Conservation (phyloP, 2,329 filamentous ascomycete genomes). For the Alternaria gaisen region DNA sequence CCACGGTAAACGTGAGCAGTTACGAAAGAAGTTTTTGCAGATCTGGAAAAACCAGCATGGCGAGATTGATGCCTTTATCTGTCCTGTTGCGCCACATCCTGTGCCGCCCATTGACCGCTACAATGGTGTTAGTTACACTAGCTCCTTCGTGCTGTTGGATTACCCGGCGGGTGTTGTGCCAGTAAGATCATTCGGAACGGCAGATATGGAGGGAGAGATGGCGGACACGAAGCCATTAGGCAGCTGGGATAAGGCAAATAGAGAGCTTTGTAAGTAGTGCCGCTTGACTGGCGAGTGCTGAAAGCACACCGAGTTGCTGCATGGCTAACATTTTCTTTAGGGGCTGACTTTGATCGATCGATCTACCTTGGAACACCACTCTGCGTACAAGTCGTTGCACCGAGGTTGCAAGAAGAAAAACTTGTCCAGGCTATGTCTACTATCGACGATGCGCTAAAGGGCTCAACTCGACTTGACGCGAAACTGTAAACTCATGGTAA, state of each 20-base stretch:
- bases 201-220: slow-evolving; percentile 62
- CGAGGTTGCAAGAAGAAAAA: slow-evolving; percentile 63
- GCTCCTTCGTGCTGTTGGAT: slow-evolving; percentile 68
- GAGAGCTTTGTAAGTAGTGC: slow-evolving; percentile 61
- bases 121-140: slow-evolving; percentile 70
- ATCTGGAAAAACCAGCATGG: slow-evolving; percentile 63
- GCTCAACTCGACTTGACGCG: slow-evolving; percentile 9
- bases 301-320: neutral
- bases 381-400: slow-evolving; percentile 66
- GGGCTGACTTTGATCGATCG: slow-evolving; percentile 60
- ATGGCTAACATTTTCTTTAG: slow-evolving; percentile 23
- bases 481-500: slow-evolving; percentile 22
- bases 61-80: slow-evolving; percentile 68
- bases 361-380: slow-evolving; percentile 65
- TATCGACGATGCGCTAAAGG: slow-evolving; percentile 58
- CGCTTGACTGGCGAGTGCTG: no score
- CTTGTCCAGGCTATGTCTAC: slow-evolving; percentile 63
- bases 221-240: slow-evolving; percentile 52
- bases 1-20: slow-evolving; percentile 60
- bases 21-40: slow-evolving; percentile 65
- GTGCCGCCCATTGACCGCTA: slow-evolving; percentile 69
- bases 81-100: slow-evolving; percentile 70
- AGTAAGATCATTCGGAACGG: slow-evolving; percentile 59
- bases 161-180: slow-evolving; percentile 68
- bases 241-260: slow-evolving; percentile 69